Evolutionary conservation across 73 alveolate species (phyloP).

Genomic region (Paramecium sexaurelia): DNA sequence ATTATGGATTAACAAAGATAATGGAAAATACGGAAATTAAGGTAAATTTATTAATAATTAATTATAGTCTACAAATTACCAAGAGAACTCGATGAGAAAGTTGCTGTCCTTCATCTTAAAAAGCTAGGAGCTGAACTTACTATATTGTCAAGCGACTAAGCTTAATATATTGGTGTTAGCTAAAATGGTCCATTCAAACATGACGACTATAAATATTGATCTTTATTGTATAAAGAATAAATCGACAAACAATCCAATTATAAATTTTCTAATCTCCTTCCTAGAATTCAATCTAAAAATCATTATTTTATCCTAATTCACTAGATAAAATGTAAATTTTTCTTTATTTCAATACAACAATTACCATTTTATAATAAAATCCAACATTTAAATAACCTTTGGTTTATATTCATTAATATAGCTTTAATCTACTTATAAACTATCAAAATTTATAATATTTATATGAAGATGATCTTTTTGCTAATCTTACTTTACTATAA

Average conservation of each 20-base stretch:
- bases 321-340: too few relatives aligned
- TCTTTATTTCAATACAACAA: too few relatives aligned
- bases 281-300: too few relatives aligned
- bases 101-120: conserved; percentile 89
- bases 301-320: too few relatives aligned
- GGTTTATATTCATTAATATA: too few relatives aligned
- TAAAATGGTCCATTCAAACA: conserved; percentile 92
- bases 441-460: too few relatives aligned
- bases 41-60: neutral
- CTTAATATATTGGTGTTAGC: conserved; percentile 88
- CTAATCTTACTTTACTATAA: too few relatives aligned
- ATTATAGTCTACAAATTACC: conserved; percentile 88
- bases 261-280: too few relatives aligned
- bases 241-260: neutral
- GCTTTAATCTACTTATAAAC: too few relatives aligned
- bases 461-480: too few relatives aligned
- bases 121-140: conserved; percentile 92
- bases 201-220: conserved; percentile 89
- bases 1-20: conserved; percentile 86
- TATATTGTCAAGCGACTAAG: conserved; percentile 88
- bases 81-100: conserved; percentile 91
- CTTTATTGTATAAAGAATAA: neutral
- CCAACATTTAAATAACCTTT: too few relatives aligned
- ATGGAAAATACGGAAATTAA: conserved; percentile 88
- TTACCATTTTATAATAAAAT: too few relatives aligned